Conservation (phyloP, 495 filamentous ascomycete species). For the Hypoxylon crocopeplum region DNA sequence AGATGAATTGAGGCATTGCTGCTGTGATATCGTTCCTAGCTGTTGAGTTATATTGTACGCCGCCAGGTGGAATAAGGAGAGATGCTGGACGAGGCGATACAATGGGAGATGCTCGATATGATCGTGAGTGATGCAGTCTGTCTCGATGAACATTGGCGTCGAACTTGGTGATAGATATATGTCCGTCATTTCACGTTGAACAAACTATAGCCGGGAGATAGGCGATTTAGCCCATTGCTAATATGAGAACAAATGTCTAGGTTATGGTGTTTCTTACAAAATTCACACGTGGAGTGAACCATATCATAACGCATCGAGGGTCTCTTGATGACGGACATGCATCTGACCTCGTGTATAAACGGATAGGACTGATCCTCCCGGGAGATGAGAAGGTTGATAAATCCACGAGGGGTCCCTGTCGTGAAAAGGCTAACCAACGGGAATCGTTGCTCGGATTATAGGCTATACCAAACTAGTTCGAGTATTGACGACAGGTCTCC, state of each 20-base stretch:
- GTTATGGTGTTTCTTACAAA: conserved; percentile 1
- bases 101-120: not conserved
- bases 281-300: conserved; percentile 9
- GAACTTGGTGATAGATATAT: conserved; percentile 17
- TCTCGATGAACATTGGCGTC: not conserved
- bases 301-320: conserved; percentile 7
- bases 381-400: conserved; percentile 5
- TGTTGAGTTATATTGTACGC: not conserved
- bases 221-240: conserved; percentile 11
- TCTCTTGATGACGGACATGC: conserved; percentile 21
- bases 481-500: conserved; percentile 13
- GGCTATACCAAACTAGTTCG: conserved; percentile 23
- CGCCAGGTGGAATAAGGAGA: not conserved
- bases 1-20: conserved; percentile 39
- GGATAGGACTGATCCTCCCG: conserved; percentile 12
- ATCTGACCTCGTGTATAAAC: conserved; percentile 17
- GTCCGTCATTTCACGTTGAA: conserved; percentile 7
- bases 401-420: too few species aligned
- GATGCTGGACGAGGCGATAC: not conserved
- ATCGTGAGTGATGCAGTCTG: not conserved
- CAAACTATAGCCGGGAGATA: conserved; percentile 7
- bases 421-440: conserved; percentile 4
- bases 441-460: conserved; percentile 15
- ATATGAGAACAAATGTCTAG: conserved; percentile 14
- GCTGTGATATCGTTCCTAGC: not conserved